Evolutionary conservation across 208 protist species (phyloP).

Genomic region (Tetramitus jugosus): DNA sequence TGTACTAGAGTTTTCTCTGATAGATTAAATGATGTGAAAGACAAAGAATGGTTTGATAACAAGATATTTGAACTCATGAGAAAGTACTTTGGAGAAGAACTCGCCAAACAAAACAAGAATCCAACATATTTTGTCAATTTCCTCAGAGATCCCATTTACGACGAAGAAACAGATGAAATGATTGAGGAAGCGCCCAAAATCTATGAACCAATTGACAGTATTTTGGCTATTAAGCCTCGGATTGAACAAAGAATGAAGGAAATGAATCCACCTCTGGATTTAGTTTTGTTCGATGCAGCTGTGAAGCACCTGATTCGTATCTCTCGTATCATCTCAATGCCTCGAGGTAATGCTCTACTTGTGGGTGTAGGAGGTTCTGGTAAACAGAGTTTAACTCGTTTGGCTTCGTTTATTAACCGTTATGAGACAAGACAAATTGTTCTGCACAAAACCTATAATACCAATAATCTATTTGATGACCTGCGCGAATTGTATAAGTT

Average conservation of each 20-base stretch:
- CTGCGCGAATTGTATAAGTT: conserved; percentile 77
- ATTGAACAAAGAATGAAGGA: conserved; percentile 63
- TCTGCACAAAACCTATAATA: conserved; percentile 79
- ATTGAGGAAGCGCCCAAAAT: conserved; percentile 79
- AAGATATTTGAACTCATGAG: conserved; percentile 65
- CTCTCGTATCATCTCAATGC: conserved; percentile 72
- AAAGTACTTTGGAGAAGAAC: conserved; percentile 64
- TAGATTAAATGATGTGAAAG: conserved; percentile 80
- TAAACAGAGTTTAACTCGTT: conserved; percentile 77
- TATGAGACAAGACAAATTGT: conserved; percentile 75
- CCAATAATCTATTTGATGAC: conserved; percentile 83
- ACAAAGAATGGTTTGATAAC: conserved; percentile 90
- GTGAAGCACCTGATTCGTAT: conserved; percentile 87
- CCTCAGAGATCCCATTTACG: conserved; percentile 71
- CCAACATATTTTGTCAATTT: conserved; percentile 87
- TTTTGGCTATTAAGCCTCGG: conserved; percentile 60
- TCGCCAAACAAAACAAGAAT: conserved; percentile 59
- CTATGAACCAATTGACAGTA: conserved; percentile 81
- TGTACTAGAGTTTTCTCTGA: conserved; percentile 90
- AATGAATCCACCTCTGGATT: conserved; percentile 76
- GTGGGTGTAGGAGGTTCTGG: conserved; percentile 82
- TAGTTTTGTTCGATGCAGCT: conserved; percentile 87
- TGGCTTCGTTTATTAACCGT: conserved; percentile 70
- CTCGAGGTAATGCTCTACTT: conserved; percentile 80
- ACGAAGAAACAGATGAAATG: conserved; percentile 74